Base-by-base conservation (phyloP, 2,329 filamentous ascomycete genomes). In the Ophiostoma australiae region DNA sequence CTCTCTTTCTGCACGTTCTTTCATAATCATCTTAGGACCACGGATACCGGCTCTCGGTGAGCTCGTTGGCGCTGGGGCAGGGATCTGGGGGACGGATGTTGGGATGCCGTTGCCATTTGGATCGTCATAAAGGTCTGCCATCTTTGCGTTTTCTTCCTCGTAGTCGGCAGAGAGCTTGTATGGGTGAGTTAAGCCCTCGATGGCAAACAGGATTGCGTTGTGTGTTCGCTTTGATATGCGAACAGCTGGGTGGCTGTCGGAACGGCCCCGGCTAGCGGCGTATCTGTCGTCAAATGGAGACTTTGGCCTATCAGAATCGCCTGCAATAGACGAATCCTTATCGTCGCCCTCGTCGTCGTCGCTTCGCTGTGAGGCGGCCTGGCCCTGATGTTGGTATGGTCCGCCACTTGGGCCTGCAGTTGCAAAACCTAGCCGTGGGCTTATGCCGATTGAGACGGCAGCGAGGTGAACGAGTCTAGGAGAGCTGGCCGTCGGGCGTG, bases 1-100 rank as follows among this genome's bases (percentile, higher is more conserved):
- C 79, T 96, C 92, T 73, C 94, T 87, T 74, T 91, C 91, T 70
- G 87, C 86, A 71, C 94, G 89, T 78, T 94, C 90, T 80, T 92
- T 89, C 94, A 97, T 97, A 76, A 98, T 94, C 81, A 94, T 91
- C 74, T 91, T 89, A 20, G 94, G 94, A 48, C 93, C 94, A 75
- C 90, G 88, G 73, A 97, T 91, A 35, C 91, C 89, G 70, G 76
- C 75, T 72, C 85, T 84, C 11, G 86, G 86, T 17, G 86, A 87
- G 74, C 84, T 83, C 35, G 84, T 84, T 70, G 85, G 84, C 27
- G 80, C 80, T 44, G 86, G 83, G 2, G 82, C 80, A n/a, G 82
- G 81, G 1, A 82, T 81, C 39, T 83, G 72, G 5, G 72, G 82
- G 68, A 84, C 82, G 15, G 83, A 77, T 27, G 81, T 79, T 1